A percentile compares a stretch with the other conserved stretches of the same genome.
Conservation (phyloP, 208 protist genomes). For the Plasmodiophora brassicae region DNA sequence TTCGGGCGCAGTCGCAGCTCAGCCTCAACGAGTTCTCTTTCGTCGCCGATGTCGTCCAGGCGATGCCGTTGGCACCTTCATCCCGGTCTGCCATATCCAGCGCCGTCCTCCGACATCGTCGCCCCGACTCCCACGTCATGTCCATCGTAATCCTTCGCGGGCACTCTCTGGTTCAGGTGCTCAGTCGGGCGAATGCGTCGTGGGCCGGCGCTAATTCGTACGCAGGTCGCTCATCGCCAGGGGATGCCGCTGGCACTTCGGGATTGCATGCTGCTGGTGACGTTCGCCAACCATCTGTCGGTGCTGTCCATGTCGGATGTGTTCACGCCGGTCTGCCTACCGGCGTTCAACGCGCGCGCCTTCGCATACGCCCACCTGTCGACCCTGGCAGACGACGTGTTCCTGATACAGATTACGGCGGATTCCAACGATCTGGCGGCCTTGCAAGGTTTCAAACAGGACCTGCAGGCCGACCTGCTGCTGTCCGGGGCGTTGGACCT, state of each 20-base stretch:
- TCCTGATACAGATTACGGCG: slow-evolving; percentile 12
- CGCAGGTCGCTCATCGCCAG: neutral
- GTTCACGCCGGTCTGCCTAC: slow-evolving; percentile 6
- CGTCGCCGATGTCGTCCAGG: neutral
- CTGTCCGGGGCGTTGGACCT: neutral
- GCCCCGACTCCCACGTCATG: neutral
- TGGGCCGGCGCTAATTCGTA: too few species aligned
- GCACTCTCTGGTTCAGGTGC: neutral
- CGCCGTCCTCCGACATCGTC: neutral
- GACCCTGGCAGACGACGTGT: neutral
- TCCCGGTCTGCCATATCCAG: neutral
- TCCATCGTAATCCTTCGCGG: neutral
- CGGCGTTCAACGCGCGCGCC: neutral
- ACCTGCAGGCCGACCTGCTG: neutral
- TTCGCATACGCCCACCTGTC: slow-evolving; percentile 2
- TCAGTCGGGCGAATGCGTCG: too few species aligned
- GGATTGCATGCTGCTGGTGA: neutral
- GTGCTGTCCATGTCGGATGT: neutral
- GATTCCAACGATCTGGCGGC: neutral
- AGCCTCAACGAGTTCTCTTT: neutral
- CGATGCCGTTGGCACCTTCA: neutral
- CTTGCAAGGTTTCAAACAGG: neutral
- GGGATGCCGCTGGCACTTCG: neutral
- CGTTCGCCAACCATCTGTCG: slow-evolving; percentile 19
- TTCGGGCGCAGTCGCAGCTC: neutral